Evolutionary conservation across 176 grass and related monocot genomes (phyloP).

Genomic region (Oryza glumipatula): DNA sequence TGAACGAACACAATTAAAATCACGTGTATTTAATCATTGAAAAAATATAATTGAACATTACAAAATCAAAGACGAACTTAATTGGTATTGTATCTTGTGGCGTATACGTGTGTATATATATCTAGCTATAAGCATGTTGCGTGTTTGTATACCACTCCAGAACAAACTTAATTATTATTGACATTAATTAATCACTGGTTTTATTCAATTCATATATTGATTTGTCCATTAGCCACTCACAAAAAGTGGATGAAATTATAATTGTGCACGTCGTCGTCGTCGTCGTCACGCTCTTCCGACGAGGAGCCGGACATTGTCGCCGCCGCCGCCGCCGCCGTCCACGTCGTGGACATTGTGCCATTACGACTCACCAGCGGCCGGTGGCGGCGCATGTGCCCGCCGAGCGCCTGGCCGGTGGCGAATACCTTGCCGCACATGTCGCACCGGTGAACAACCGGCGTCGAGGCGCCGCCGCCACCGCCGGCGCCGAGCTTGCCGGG

Average conservation of each 20-base stretch:
- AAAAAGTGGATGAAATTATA: slow-evolving; percentile 45
- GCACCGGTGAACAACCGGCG: slow-evolving; percentile 41
- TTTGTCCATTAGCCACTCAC: slow-evolving; percentile 24
- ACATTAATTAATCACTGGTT: background rate
- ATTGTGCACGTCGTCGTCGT: background rate
- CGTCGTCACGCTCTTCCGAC: slow-evolving; percentile 30
- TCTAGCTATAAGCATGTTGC: no score
- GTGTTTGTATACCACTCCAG: background rate
- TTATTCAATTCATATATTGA: background rate
- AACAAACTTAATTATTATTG: background rate
- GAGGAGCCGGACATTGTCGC: slow-evolving; percentile 13
- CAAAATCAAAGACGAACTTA: background rate
- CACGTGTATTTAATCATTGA: background rate
- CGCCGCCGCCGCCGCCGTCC: background rate
- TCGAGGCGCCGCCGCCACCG: background rate
- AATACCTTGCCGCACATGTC: slow-evolving; percentile 45
- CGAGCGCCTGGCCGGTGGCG: slow-evolving; percentile 60
- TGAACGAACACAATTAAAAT: background rate
- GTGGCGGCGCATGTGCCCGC: slow-evolving; percentile 64
- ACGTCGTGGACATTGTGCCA: background rate
- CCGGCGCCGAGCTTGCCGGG: background rate
- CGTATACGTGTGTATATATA: no score
- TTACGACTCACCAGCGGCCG: background rate
- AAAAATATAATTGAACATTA: background rate
- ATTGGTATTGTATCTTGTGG: background rate